Conservation (phyloP, 129 eudicot genomes). For the Chrysanthemum lavandulifolium region DNA sequence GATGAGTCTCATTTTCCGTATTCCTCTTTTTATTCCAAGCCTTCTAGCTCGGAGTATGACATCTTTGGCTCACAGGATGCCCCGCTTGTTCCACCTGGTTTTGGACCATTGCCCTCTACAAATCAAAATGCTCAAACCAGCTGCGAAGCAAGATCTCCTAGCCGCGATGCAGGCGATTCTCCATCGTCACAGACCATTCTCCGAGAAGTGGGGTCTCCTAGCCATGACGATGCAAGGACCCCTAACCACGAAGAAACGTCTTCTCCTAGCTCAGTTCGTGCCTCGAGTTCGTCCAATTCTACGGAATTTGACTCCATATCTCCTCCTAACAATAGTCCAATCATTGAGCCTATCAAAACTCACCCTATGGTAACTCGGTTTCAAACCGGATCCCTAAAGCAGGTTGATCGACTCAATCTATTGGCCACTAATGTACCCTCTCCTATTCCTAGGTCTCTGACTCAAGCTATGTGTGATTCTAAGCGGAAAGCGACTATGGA, state of each 20-base stretch:
- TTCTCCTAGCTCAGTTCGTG: no score
- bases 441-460: no score
- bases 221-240: no score
- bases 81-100: background rate
- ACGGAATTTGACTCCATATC: background rate
- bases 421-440: background rate
- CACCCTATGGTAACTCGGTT: background rate
- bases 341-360: background rate
- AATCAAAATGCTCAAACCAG: background rate
- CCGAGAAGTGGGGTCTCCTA: no score
- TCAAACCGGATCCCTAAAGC: background rate
- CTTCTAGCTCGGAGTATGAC: background rate
- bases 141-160: no score
- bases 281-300: background rate
- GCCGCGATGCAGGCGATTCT: no score
- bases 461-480: no score
- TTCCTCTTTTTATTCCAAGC: background rate
- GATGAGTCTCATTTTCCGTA: background rate
- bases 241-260: no score
- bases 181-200: no score
- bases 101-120: background rate
- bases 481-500: no score
- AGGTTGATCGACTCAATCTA: background rate
- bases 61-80: background rate
- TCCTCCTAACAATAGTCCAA: background rate